These are phyloP conservation scores for Fragaria vesca DNA, from an alignment of 306 rosid species.

Conservation along the genomic window DNA sequence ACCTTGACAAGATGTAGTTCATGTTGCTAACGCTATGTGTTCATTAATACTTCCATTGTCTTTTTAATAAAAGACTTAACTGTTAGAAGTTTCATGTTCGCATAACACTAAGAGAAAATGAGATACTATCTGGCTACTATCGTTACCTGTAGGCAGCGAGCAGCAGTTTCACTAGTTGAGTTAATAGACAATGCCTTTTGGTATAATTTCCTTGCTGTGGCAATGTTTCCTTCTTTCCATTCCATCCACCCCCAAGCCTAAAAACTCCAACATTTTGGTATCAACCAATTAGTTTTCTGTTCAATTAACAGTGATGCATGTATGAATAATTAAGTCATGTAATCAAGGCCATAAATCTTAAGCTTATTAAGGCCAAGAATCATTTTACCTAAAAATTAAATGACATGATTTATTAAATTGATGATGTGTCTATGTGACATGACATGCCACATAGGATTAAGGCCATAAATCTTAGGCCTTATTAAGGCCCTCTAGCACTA, in stretches of 20 bases:
- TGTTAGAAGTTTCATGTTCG: neutral
- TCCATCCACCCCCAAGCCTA: constrained; percentile 99
- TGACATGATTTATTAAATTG: no score
- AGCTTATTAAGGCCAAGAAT: no score
- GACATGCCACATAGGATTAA: no score
- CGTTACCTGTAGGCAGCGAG: constrained; percentile 95
- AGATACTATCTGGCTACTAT: neutral
- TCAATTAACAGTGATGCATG: constrained; percentile 6
- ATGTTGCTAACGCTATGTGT: neutral
- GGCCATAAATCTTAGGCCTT: no score
- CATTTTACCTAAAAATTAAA: no score
- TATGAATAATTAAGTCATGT: neutral
- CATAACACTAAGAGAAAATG: neutral
- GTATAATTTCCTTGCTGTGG: constrained; percentile 75
- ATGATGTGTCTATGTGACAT: no score
- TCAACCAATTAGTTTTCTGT: constrained; percentile 27
- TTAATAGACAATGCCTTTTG: constrained; percentile 62
- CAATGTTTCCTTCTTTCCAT: constrained; percentile 93
- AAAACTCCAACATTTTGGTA: constrained; percentile 27
- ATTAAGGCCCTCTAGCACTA: no score
- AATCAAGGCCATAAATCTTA: neutral
- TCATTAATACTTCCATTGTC: neutral
- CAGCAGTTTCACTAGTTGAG: constrained; percentile 76
- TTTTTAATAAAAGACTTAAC: neutral
- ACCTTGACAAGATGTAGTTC: neutral